Conservation (phyloP, 495 filamentous ascomycete genomes). For the Annulohypoxylon stygium region DNA sequence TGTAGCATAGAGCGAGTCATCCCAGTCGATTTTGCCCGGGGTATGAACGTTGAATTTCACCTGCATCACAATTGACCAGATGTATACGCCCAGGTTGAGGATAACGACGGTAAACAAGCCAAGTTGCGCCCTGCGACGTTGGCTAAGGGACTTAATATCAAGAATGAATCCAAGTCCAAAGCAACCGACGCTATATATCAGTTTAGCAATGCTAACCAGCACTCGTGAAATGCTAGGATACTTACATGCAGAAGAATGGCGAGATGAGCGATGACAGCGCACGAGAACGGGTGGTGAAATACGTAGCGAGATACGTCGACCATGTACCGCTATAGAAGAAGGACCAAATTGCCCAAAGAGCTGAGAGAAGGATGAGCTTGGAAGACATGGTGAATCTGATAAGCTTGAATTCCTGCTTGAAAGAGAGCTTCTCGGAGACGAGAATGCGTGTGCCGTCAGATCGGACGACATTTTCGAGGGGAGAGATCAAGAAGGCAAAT, state of each 20-base stretch:
- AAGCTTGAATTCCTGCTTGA: conserved; percentile 42
- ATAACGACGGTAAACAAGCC: conserved; percentile 43
- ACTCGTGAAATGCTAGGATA: background rate
- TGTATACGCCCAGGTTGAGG: conserved; percentile 41
- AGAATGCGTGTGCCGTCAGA: conserved; percentile 59
- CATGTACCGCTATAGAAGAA: conserved; percentile 61
- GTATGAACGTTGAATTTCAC: conserved; percentile 29
- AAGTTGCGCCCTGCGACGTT: conserved; percentile 41
- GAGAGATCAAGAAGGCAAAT: conserved; percentile 59
- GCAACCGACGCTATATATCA: conserved; percentile 31
- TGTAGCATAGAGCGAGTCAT: conserved; percentile 35
- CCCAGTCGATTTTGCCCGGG: conserved; percentile 43
- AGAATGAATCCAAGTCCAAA: conserved; percentile 46
- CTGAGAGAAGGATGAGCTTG: conserved; percentile 42
- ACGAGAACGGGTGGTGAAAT: conserved; percentile 63
- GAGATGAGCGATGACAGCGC: conserved; percentile 52
- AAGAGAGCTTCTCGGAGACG: conserved; percentile 50
- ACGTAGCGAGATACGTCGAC: conserved; percentile 62
- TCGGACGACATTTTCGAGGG: conserved; percentile 61
- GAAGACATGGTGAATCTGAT: conserved; percentile 45
- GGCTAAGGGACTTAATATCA: conserved; percentile 40
- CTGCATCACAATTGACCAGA: conserved; percentile 45
- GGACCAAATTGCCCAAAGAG: conserved; percentile 52
- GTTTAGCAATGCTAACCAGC: conserved; percentile 7
- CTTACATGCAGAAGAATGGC: conserved; percentile 45